These are phyloP conservation scores for Avena atlantica DNA, from an alignment of 176 grass and related monocot genomes.

Conservation along the genomic window DNA sequence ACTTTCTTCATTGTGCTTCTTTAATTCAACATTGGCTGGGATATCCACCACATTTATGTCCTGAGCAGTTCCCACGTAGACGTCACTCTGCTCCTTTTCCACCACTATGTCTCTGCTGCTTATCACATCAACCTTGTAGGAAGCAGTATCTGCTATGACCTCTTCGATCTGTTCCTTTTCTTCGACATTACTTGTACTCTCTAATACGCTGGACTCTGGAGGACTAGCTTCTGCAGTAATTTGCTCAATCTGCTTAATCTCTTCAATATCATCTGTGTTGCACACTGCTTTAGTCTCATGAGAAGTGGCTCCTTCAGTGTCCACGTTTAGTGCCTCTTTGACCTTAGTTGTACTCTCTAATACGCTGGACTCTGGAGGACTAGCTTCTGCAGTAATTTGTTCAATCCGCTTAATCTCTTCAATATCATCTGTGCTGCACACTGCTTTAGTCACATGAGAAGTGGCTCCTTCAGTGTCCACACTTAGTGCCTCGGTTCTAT, in stretches of 20 bases:
- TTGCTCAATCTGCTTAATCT: constrained; percentile 44
- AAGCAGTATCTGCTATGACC: constrained; percentile 17
- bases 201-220: not conserved
- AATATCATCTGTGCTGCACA: not conserved
- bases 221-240: not conserved
- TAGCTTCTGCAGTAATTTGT: not conserved
- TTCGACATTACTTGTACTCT: constrained; percentile 25
- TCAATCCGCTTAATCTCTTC: constrained; percentile 50
- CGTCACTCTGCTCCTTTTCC: constrained; percentile 35
- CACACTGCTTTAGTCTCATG: constrained; percentile 7
- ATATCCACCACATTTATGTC: constrained; percentile 18
- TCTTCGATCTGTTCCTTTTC: constrained; percentile 24
- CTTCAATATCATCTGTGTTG: constrained; percentile 29
- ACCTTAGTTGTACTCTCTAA: not conserved
- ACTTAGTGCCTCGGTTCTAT: not conserved
- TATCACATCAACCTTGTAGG: not conserved
- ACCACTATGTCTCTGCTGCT: constrained; percentile 14
- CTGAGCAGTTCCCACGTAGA: not conserved
- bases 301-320: constrained; percentile 17
- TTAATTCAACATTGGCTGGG: not conserved
- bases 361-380: not conserved
- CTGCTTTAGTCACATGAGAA: not conserved
- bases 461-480: constrained; percentile 22
- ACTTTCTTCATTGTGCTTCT: constrained; percentile 21
- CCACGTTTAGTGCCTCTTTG: constrained; percentile 25